phyloP scores from a whole-genome alignment of 139 green algal genomes.

The Chlorella ohadii region DNA sequence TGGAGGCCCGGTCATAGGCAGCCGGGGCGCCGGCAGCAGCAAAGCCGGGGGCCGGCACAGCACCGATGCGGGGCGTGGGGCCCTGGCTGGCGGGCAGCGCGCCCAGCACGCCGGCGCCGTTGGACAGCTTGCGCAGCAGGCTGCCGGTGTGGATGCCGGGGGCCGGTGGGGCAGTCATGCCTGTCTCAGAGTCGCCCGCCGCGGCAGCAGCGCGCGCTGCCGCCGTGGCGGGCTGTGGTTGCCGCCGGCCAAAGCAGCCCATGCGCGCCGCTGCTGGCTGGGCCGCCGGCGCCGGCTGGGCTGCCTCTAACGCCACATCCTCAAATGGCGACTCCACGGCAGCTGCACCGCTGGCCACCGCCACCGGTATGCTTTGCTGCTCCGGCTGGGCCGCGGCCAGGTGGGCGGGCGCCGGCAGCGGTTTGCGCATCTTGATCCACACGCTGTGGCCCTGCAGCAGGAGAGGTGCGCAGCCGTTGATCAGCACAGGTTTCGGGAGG shows the following conservation, averaged over 20 bases:
- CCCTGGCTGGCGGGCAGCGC: too few species aligned
- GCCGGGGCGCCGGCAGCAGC: too few species aligned
- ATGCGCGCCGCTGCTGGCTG: too few species aligned
- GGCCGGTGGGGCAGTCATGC: neutral
- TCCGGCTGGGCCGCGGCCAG: neutral
- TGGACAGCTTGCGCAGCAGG: constrained; percentile 6
- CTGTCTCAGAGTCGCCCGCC: too few species aligned
- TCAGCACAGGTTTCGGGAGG: neutral
- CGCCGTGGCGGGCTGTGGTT: neutral
- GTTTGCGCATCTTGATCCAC: constrained; percentile 37
- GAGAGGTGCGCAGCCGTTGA: neutral
- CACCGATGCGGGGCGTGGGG: too few species aligned
- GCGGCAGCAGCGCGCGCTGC: too few species aligned
- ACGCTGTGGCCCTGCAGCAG: neutral
- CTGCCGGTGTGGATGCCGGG: neutral
- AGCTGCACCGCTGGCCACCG: neutral
- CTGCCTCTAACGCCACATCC: neutral
- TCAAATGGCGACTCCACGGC: neutral
- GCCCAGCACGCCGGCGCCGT: neutral
- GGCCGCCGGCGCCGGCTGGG: neutral
- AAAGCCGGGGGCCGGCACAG: too few species aligned
- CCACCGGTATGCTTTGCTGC: neutral
- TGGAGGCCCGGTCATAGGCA: too few species aligned
- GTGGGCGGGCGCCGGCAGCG: constrained; percentile 13
- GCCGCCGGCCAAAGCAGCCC: neutral